Percentiles rank a stretch among this genome's conserved stretches.
Conservation (phyloP, 2,329 filamentous ascomycete species). For the Botrytis medusae region DNA sequence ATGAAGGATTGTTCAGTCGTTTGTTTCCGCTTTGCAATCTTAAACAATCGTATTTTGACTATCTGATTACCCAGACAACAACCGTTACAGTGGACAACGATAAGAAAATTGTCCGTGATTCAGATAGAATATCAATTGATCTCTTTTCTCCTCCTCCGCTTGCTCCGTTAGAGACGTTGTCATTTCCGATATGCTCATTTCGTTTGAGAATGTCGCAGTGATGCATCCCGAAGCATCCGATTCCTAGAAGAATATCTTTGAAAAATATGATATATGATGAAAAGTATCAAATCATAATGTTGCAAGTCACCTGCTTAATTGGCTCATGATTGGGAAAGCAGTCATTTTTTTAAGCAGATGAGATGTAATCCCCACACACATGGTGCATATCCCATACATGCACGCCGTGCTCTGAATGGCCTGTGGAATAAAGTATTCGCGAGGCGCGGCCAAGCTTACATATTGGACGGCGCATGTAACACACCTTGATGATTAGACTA, state of each 20-base stretch:
- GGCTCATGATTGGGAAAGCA: conserved; percentile 2
- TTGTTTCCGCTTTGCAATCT: conserved; percentile 5
- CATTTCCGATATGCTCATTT: conserved; percentile 9
- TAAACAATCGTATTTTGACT: not conserved
- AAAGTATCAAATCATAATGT: conserved; percentile 4
- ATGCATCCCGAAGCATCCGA: conserved; percentile 7
- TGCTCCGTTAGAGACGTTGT: not conserved
- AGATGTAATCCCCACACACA: conserved; percentile 11
- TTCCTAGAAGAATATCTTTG: not conserved
- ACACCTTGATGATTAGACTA: not conserved
- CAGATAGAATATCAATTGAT: not conserved
- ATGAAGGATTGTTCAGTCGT: not conserved
- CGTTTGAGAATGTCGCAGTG: conserved; percentile 2
- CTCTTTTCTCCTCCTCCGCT: not conserved
- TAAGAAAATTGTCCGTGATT: not conserved
- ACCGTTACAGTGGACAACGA: not conserved
- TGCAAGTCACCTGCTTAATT: conserved; percentile 11
- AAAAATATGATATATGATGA: conserved; percentile 19
- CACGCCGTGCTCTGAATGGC: conserved; percentile 1
- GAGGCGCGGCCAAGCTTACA: conserved; percentile 18
- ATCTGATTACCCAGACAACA: conserved; percentile 1
- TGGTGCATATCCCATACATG: conserved; percentile 8
- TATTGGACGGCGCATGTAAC: conserved; percentile 13
- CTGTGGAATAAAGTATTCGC: conserved; percentile 14
- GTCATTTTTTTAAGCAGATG: conserved; percentile 6